These are phyloP conservation scores for Rhodotorula sp. DNA, from an alignment of 1,284 basidiomycete species.

Conservation along the genomic window DNA sequence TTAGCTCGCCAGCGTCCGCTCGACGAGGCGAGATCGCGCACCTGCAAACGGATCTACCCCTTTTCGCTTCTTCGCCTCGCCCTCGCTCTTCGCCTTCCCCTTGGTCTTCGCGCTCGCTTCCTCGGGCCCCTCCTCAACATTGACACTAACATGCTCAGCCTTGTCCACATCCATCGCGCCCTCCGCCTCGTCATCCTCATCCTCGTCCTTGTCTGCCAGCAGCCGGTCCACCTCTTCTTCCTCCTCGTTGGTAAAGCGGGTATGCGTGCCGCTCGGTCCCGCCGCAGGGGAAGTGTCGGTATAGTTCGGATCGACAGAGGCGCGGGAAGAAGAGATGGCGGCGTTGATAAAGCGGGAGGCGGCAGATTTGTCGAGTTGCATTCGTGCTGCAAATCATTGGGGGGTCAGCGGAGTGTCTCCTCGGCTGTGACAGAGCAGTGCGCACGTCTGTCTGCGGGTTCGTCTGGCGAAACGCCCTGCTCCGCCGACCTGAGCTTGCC, in stretches of 20 bases:
- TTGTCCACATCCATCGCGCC: neutral
- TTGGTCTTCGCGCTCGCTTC: neutral
- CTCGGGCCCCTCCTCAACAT: neutral
- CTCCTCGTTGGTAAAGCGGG: conserved; percentile 19
- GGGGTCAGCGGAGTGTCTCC: neutral
- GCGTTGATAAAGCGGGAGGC: conserved; percentile 75
- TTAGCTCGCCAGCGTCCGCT: too few species aligned
- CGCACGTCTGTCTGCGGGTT: conserved; percentile 2
- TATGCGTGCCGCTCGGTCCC: conserved; percentile 25
- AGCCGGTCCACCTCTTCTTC: conserved; percentile 15
- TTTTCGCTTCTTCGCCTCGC: conserved; percentile 1
- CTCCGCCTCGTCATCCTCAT: neutral
- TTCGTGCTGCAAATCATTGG: conserved; percentile 51
- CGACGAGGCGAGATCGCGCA: neutral
- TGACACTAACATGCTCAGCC: neutral
- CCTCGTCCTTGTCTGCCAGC: conserved; percentile 18
- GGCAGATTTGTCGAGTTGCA: conserved; percentile 67
- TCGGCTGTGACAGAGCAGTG: neutral
- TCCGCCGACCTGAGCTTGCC: conserved; percentile 72
- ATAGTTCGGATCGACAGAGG: conserved; percentile 20
- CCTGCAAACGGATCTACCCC: conserved; percentile 29
- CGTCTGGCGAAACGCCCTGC: conserved; percentile 45
- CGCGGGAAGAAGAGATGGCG: conserved; percentile 59
- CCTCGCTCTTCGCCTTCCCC: neutral
- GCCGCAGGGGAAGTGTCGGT: conserved; percentile 1